phyloP scores from a whole-genome alignment of 2,329 filamentous ascomycete species.

The Apiospora kogelbergensis region DNA sequence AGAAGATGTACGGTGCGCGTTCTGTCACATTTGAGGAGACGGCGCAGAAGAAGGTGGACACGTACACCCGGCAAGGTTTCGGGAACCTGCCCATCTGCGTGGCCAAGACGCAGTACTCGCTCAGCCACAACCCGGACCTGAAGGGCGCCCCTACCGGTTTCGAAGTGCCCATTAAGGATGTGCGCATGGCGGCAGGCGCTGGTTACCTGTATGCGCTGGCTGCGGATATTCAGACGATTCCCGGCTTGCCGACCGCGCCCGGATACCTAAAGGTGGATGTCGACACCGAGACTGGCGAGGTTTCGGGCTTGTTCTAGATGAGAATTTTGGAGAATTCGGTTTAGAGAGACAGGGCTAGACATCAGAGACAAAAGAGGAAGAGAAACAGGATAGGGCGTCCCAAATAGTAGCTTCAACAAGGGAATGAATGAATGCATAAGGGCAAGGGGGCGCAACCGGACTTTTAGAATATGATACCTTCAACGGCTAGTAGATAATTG shows the following conservation, averaged over 20 bases:
- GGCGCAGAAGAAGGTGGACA: constrained; percentile 94
- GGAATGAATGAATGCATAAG: neutral
- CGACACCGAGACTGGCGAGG: constrained; percentile 79
- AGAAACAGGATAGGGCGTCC: neutral
- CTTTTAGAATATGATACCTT: constrained; percentile 11
- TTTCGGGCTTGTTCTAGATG: constrained; percentile 81
- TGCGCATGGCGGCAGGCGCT: constrained; percentile 89
- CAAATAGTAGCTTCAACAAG: neutral
- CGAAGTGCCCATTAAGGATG: constrained; percentile 90
- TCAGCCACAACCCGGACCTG: constrained; percentile 87
- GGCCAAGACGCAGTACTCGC: constrained; percentile 97
- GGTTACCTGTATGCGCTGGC: constrained; percentile 90
- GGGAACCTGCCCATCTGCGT: constrained; percentile 93
- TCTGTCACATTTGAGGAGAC: constrained; percentile 91
- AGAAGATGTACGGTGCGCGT: constrained; percentile 91
- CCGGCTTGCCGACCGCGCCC: constrained; percentile 89
- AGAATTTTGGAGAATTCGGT: neutral
- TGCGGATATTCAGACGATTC: constrained; percentile 97
- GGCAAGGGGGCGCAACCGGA: neutral
- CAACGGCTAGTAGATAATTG: constrained; percentile 11
- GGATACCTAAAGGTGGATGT: constrained; percentile 94
- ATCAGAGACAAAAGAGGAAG: neutral
- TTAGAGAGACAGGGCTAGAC: neutral
- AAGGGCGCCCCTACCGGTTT: constrained; percentile 96
- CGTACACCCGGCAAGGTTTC: constrained; percentile 89